Percentiles rank a stretch among this genome's conserved stretches.
phyloP scores from a whole-genome alignment of 345 rosid genomes.

The Cardamine occulta region DNA sequence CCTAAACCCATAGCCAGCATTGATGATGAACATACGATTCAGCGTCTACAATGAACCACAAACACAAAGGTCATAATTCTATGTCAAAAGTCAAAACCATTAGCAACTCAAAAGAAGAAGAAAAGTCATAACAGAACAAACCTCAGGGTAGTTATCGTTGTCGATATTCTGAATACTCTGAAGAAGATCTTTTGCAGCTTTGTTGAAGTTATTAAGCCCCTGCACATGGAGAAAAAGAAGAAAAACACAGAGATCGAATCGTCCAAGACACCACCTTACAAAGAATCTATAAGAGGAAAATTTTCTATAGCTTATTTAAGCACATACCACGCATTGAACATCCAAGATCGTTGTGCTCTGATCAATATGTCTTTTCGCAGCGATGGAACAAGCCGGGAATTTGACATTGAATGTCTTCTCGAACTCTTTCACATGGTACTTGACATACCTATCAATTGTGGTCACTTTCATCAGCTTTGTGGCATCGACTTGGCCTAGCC shows the following conservation, averaged over 20 bases:
- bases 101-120: conserved; percentile 1
- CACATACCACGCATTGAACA: conserved; percentile 93
- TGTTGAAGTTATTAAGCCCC: conserved; percentile 79
- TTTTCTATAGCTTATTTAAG: not conserved
- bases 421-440: conserved; percentile 86
- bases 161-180: conserved; percentile 73
- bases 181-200: conserved; percentile 82
- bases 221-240: conserved; percentile 23
- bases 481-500: conserved; percentile 79
- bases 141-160: conserved; percentile 89
- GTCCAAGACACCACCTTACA: not conserved
- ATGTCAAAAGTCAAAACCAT: conserved; percentile 23
- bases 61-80: conserved; percentile 10
- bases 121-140: conserved; percentile 44
- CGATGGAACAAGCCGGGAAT: conserved; percentile 81
- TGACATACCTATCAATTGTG: conserved; percentile 71
- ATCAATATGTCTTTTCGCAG: conserved; percentile 74
- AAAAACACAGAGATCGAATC: conserved; percentile 14
- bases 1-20: conserved; percentile 95
- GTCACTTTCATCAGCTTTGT: conserved; percentile 86
- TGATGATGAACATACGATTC: conserved; percentile 94
- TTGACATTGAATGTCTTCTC: conserved; percentile 76
- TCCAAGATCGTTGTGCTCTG: conserved; percentile 95
- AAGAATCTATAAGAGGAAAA: not conserved
- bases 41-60: conserved; percentile 63